Evolutionary conservation across 2,329 filamentous ascomycete species (phyloP), one percentile per base, ranked within the genome.

Genomic region (Curvularia sp.): DNA sequence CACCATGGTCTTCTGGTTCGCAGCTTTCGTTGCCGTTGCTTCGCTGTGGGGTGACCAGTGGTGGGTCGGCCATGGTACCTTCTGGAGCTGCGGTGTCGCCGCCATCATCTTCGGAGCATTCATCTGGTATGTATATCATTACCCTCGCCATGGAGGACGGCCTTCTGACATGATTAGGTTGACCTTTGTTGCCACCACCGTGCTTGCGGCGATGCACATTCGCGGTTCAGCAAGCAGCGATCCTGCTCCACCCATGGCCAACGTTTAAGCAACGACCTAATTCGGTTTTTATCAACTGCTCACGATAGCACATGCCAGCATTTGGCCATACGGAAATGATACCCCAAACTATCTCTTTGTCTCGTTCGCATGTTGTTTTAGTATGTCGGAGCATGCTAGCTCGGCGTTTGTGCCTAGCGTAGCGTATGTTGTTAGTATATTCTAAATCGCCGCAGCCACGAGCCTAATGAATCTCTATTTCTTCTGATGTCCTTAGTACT

Each of bases 1-100:
- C 22, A 95, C 92, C 39, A 88, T 89, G 79, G 83, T 96, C 59
- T 96, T 97, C 82, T 97, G 93, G 93, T 96, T 97, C 74, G 89
- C 91, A 0, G 92, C 91, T 9, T 90, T 92, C 69, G 88, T 96
- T 65, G 91, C 92, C 0, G 79, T 93, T 5, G 92, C 90, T 1
- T 87, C 86, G 24, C 80, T 81, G 43, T 80, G 92, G 63, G 85
- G 85, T 46, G 81, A 84, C n/a, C 78, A 84, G 0, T 74, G 82
- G 57, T 87, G 64, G 64, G 61, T 85, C 22, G 78, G 80, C 50
- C 77, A 75, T 12, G 80, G 68, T 24, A 70, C 68, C 2, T 57
- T 79, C 10, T 93, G 90, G 76, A 81, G 82, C 43, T 79, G 83
- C 2, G 78, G 84, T 9, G 86, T 89, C 77, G 88, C 88, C 13